These are phyloP conservation scores for Luzula sylvatica DNA, from an alignment of 176 grass and related monocot species.

Conservation along the genomic window DNA sequence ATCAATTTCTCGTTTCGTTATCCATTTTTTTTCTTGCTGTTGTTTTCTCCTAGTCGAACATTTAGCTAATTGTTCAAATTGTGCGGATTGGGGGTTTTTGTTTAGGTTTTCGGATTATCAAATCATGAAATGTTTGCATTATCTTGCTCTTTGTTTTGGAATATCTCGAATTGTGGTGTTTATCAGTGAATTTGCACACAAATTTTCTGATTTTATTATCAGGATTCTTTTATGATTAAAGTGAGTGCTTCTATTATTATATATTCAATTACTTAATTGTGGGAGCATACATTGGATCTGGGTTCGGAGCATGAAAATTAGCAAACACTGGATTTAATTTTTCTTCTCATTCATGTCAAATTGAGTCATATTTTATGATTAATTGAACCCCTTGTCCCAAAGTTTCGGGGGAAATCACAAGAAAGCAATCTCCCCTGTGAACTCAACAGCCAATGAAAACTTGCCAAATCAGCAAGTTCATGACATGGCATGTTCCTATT, in stretches of 20 bases:
- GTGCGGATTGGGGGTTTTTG: slow-evolving; percentile 8
- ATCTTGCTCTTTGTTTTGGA: neutral
- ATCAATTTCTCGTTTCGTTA: neutral
- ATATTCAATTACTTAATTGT: neutral
- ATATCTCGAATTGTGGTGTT: slow-evolving; percentile 3
- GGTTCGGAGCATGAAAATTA: neutral
- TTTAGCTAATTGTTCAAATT: neutral
- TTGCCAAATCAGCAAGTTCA: no score
- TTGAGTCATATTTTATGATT: neutral
- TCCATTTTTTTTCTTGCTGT: neutral
- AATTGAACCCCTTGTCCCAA: neutral
- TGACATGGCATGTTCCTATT: no score
- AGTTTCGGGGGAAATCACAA: neutral
- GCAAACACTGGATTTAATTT: neutral
- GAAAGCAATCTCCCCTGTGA: no score
- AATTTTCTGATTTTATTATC: neutral
- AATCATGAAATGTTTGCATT: neutral
- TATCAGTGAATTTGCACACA: neutral
- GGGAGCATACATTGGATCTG: slow-evolving; percentile 4
- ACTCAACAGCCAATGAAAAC: no score
- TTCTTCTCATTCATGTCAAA: slow-evolving; percentile 3
- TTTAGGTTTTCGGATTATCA: neutral
- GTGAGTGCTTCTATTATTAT: neutral
- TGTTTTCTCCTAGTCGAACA: neutral
- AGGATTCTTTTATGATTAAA: neutral